Percentiles rank a stretch among this genome's conserved stretches.
Conservation (phyloP, 257 asterid species). For the Asclepias syriaca region DNA sequence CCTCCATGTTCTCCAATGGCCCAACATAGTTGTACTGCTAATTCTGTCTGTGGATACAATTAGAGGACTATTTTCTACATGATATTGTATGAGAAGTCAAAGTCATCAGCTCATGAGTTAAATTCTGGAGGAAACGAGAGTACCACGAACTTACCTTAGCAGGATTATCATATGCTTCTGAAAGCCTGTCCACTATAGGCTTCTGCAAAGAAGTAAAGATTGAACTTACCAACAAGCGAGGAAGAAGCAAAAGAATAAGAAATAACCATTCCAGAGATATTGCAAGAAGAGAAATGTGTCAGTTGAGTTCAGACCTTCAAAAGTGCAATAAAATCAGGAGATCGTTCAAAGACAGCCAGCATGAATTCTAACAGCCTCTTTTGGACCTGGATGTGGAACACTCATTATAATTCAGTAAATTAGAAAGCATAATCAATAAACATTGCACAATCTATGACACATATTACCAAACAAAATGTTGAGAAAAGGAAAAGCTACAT, state of each 20-base stretch:
- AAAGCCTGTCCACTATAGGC: constrained; percentile 81
- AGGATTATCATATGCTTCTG: constrained; percentile 78
- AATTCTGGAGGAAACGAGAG: not conserved
- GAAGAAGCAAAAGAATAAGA: constrained; percentile 8
- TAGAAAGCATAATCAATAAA: not conserved
- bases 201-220: constrained; percentile 44
- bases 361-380: constrained; percentile 82
- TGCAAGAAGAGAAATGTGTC: not conserved
- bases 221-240: constrained; percentile 3
- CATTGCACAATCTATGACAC: not conserved
- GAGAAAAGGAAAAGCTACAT: not conserved
- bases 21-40: constrained; percentile 94
- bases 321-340: constrained; percentile 80
- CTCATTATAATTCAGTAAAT: constrained; percentile 9
- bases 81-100: not conserved
- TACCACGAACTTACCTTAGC: constrained; percentile 47
- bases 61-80: not conserved
- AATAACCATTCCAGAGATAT: not conserved
- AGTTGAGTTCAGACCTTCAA: constrained; percentile 54
- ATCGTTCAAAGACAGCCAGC: constrained; percentile 73
- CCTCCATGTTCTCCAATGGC: constrained; percentile 98
- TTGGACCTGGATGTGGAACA: constrained; percentile 46
- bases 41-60: constrained; percentile 56
- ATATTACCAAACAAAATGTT: not conserved
- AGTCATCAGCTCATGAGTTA: not conserved